Evolutionary conservation across 176 grass and related monocot species (phyloP).

Genomic region (Guadua angustifolia): DNA sequence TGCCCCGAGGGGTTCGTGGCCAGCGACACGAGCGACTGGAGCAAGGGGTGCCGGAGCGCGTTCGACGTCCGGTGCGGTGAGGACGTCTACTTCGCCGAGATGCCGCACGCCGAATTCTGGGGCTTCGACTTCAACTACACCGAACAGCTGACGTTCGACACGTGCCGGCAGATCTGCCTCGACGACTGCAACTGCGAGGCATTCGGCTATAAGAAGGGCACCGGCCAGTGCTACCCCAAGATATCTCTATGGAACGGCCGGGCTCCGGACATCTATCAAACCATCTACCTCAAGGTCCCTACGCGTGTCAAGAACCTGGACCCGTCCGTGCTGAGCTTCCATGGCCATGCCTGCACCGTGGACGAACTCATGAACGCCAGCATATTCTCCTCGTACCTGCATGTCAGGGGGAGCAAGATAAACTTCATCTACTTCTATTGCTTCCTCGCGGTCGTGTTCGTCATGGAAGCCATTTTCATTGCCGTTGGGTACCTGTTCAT

Average conservation of each 20-base stretch:
- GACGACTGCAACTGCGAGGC: conserved; percentile 68
- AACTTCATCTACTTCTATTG: conserved; percentile 61
- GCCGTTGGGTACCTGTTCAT: conserved; percentile 59
- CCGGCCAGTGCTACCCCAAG: conserved; percentile 66
- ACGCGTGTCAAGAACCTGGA: not conserved
- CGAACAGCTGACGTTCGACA: not conserved
- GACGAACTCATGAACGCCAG: conserved; percentile 9
- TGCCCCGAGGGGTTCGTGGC: conserved; percentile 59
- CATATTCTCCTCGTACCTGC: conserved; percentile 7
- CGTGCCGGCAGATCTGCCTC: conserved; percentile 57
- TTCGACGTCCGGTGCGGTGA: conserved; percentile 44
- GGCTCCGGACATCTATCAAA: not conserved
- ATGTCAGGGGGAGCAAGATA: conserved; percentile 21
- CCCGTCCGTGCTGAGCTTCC: not conserved
- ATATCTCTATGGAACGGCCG: conserved; percentile 56
- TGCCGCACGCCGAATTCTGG: conserved; percentile 48
- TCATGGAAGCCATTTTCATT: conserved; percentile 62
- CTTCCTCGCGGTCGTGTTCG: conserved; percentile 52
- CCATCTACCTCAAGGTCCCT: conserved; percentile 59
- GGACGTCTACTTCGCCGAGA: conserved; percentile 40
- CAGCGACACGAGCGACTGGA: conserved; percentile 60
- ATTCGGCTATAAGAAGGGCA: conserved; percentile 54
- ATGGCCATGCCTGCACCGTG: conserved; percentile 39
- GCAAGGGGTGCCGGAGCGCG: conserved; percentile 60
- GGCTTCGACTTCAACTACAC: conserved; percentile 68